These are phyloP conservation scores for Diaporthe sp. DNA, from an alignment of 2,329 filamentous ascomycete species.

Conservation along the genomic window DNA sequence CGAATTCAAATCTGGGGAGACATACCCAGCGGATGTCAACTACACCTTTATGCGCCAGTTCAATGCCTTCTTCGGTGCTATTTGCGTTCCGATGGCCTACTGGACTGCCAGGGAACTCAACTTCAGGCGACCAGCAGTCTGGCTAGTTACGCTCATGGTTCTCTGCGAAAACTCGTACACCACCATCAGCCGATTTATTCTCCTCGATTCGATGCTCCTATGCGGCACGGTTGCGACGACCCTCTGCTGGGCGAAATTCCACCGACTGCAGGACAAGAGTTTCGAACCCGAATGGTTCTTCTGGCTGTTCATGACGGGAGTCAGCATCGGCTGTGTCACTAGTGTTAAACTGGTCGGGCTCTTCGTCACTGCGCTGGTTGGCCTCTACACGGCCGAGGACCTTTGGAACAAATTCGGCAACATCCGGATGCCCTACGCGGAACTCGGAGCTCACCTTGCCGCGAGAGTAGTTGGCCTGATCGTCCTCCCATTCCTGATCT, in stretches of 20 bases:
- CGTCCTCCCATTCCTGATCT: slow-evolving; percentile 88
- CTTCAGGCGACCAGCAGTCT: slow-evolving; percentile 88
- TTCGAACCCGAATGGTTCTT: slow-evolving; percentile 94
- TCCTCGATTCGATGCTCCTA: slow-evolving; percentile 97
- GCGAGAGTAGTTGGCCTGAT: slow-evolving; percentile 91
- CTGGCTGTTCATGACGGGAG: slow-evolving; percentile 92
- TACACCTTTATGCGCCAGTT: slow-evolving; percentile 99
- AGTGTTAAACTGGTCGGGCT: slow-evolving; percentile 99
- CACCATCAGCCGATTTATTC: slow-evolving; percentile 97
- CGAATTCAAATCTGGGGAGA: slow-evolving; percentile 99
- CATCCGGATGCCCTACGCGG: slow-evolving; percentile 79
- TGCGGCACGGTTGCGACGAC: slow-evolving; percentile 99
- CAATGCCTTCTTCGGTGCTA: slow-evolving; percentile 93
- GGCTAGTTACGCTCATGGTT: slow-evolving; percentile 96
- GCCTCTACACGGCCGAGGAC: slow-evolving; percentile 95
- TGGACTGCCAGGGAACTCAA: slow-evolving; percentile 93
- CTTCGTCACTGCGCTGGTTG: slow-evolving; percentile 95
- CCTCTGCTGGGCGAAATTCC: slow-evolving; percentile 97
- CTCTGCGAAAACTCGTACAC: slow-evolving; percentile 99
- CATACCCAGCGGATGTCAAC: slow-evolving; percentile 92
- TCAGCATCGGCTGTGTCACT: slow-evolving; percentile 98
- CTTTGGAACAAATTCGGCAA: slow-evolving; percentile 99
- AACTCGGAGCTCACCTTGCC: slow-evolving; percentile 82
- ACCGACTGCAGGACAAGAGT: slow-evolving; percentile 85
- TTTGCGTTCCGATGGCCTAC: slow-evolving; percentile 94